Evolutionary conservation across 2,329 filamentous ascomycete genomes (phyloP), one percentile per base, ranked within the genome.

Genomic region (Phialemoniopsis sp.): DNA sequence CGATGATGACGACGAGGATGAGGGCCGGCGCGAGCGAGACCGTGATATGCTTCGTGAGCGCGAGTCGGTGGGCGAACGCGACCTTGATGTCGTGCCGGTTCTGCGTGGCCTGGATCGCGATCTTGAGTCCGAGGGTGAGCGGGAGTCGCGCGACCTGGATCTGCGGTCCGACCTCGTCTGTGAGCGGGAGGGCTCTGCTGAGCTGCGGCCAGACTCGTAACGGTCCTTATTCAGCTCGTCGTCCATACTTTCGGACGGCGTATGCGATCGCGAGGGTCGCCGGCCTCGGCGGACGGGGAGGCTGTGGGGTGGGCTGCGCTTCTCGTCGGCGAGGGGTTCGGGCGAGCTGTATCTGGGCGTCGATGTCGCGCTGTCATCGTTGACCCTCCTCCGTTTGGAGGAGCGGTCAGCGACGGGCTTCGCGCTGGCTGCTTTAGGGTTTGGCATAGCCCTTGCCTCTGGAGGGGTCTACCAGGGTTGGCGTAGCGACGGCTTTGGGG

Each of bases 281-380:
- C 31, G 32, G 19, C 29, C 29, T 10, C 21, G 26, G 17, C 37
- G 31, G 14, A 38, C 33, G 9, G 37, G 33, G 16, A 38, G 14
- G 13, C 16, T 18, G 32, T 17, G 32, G 16, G 32, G 32, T 13
- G 32, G 17, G 32, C 17, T 19, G 32, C 16, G 16, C 5, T 34
- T 19, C 16, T 34, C 32, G 17, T 34, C 32, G 13, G 32, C 14
- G 17, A 34, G 32, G 9, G 32, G 32, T 15, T 76, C 71, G 8
- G 74, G 66, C 28, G 66, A 70, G 42, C 62, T 64, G 51, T 69
- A 67, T 29, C 58, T 57, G 9, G 63, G 61, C 8, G 62, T 63
- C 50, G 63, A 59, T 37, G 56, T 58, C 37, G 56, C 52, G 47
- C 60, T 66, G 39, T 66, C 67, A 36, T 66, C 60, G 44, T 57